A percentile compares a stretch with the other conserved stretches of the same genome.
Evolutionary conservation across 2,329 filamentous ascomycete species (phyloP).

Genomic region (Cercospora sesami): DNA sequence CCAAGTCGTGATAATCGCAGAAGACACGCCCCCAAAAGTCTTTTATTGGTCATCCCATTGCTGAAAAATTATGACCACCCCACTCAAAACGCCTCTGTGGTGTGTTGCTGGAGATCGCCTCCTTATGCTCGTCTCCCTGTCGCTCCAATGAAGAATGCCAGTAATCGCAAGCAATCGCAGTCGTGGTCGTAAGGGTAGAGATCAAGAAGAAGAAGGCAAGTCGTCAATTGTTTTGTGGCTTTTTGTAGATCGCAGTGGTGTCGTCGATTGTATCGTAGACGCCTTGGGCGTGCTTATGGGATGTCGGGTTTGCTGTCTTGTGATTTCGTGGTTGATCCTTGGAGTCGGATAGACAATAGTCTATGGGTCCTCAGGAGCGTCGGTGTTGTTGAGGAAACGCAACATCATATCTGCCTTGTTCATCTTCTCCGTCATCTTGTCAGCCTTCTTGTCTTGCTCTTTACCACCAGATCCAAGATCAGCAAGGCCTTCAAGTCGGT

Average conservation of each 20-base stretch:
- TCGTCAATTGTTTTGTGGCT: neutral
- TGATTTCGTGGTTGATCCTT: no score
- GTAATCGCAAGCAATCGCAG: neutral
- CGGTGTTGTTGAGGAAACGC: slow-evolving; percentile 20
- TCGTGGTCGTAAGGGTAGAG: neutral
- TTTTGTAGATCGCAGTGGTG: neutral
- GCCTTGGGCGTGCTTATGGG: neutral
- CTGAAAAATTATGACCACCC: neutral
- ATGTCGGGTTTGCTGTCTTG: neutral
- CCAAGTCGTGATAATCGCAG: neutral
- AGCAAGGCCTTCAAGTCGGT: slow-evolving; percentile 2
- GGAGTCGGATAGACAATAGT: neutral
- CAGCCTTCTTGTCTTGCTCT: neutral
- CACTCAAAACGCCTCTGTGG: neutral
- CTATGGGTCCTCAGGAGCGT: slow-evolving; percentile 13
- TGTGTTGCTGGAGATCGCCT: neutral
- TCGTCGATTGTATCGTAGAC: neutral
- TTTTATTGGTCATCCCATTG: neutral
- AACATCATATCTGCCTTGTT: slow-evolving; percentile 17
- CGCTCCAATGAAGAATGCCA: neutral
- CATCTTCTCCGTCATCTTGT: slow-evolving; percentile 6
- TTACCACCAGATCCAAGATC: neutral
- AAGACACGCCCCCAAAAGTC: neutral
- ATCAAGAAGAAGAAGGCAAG: neutral
- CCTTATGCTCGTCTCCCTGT: neutral